Evolutionary conservation across 179 eudicot genomes (phyloP).

Genomic region (Silene coronaria): DNA sequence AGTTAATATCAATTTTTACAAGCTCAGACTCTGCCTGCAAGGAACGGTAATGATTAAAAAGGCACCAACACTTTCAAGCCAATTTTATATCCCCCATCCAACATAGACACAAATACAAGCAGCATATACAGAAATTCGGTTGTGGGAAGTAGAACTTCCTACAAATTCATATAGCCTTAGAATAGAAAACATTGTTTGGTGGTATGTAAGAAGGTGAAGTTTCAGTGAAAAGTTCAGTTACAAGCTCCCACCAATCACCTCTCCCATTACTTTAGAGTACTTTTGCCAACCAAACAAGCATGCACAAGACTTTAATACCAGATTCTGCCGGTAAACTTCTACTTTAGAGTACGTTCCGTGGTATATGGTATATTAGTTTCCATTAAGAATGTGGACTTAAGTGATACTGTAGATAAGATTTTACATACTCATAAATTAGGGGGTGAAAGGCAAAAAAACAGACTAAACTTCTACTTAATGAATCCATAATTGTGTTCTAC

Average conservation of each 20-base stretch:
- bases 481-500: no score
- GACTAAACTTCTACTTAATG: neutral
- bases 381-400: neutral
- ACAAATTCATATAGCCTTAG: neutral
- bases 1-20: slow-evolving; percentile 72
- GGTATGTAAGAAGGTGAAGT: neutral
- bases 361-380: no score
- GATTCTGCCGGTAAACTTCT: no score
- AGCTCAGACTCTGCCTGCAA: slow-evolving; percentile 73
- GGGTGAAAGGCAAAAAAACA: neutral
- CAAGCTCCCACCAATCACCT: slow-evolving; percentile 3
- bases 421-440: neutral
- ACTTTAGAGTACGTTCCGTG: no score
- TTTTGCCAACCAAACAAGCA: neutral
- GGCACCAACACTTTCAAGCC: slow-evolving; percentile 4
- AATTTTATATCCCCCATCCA: neutral
- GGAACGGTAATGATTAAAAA: neutral
- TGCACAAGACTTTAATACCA: no score
- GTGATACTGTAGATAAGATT: neutral
- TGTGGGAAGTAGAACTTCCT: neutral
- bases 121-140: neutral
- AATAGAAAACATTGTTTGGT: neutral
- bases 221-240: neutral
- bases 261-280: neutral
- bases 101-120: neutral